Percentiles rank a stretch among this genome's conserved stretches.
These are phyloP conservation scores for Lactuca sativa DNA, from an alignment of 129 eudicot species.

Conservation along the genomic window DNA sequence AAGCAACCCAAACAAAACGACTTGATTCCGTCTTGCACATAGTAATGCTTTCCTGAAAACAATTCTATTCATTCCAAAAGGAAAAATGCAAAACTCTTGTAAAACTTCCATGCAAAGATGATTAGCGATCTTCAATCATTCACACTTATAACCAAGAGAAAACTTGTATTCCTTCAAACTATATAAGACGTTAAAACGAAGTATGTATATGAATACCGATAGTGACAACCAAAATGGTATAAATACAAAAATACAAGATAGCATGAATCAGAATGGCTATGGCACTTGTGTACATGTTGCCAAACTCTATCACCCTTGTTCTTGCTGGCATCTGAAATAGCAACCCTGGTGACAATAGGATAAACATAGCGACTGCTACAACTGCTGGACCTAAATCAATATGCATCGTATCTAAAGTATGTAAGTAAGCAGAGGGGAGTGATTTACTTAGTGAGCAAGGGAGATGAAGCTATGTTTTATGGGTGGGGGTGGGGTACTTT, in stretches of 20 bases:
- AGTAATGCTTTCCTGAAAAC: no score
- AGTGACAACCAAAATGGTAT: conserved; percentile 76
- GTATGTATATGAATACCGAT: conserved; percentile 80
- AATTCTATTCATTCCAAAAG: no score
- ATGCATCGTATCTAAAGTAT: conserved; percentile 17
- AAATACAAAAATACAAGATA: conserved; percentile 61
- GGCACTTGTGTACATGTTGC: conserved; percentile 92
- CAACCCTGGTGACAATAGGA: conserved; percentile 78
- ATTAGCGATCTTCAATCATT: no score
- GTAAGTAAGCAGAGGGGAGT: neutral
- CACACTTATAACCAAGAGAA: neutral
- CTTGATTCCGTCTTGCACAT: no score
- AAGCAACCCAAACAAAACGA: no score
- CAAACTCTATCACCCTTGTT: conserved; percentile 76
- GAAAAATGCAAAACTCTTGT: no score
- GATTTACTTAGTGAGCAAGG: conserved; percentile 42
- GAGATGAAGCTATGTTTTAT: conserved; percentile 23
- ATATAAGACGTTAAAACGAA: neutral
- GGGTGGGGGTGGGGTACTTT: conserved; percentile 37
- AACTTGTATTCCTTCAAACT: neutral
- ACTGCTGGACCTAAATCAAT: conserved; percentile 93
- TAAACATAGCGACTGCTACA: conserved; percentile 86
- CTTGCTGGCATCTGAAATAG: conserved; percentile 89
- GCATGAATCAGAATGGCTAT: conserved; percentile 81
- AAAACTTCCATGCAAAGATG: no score